Percentiles rank a stretch among this genome's conserved stretches.
phyloP scores from a whole-genome alignment of 1,284 basidiomycete species.

The Takashimella koratensis region DNA sequence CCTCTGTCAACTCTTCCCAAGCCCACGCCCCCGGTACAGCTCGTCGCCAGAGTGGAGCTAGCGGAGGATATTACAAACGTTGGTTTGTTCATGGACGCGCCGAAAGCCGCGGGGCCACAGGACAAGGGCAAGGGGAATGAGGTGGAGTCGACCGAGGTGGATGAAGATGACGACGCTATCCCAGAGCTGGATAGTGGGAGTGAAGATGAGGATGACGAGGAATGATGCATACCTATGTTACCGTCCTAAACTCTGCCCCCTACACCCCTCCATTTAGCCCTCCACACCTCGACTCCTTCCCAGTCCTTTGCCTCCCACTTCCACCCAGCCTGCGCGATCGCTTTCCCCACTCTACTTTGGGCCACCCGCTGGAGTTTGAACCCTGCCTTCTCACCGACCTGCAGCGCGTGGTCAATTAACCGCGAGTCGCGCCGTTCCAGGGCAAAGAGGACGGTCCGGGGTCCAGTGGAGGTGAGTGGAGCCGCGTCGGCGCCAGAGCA shows the following conservation, averaged over 20 bases:
- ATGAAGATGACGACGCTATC: conserved; percentile 55
- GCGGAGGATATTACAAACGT: too few species aligned
- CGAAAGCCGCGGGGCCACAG: too few species aligned
- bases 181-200: conserved; percentile 50
- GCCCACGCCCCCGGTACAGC: too few species aligned
- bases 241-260: too few species aligned
- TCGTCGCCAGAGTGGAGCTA: too few species aligned
- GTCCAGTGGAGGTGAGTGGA: not conserved
- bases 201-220: conserved; percentile 42
- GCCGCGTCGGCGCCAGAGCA: not conserved
- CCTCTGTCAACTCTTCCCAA: too few species aligned
- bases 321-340: conserved; percentile 58
- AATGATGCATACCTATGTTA: conserved; percentile 4
- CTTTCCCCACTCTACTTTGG: conserved; percentile 59
- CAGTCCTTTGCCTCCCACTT: conserved; percentile 41
- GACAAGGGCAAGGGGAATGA: conserved; percentile 2
- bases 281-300: conserved; percentile 47
- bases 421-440: conserved; percentile 72
- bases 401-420: conserved; percentile 60
- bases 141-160: conserved; percentile 21
- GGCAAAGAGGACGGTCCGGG: conserved; percentile 61
- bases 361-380: conserved; percentile 62
- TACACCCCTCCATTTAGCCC: conserved; percentile 18
- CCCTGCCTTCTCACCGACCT: conserved; percentile 52
- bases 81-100: not conserved